Base-by-base conservation (phyloP, 2,329 filamentous ascomycete species). In the Aspergillus phoenicis region DNA sequence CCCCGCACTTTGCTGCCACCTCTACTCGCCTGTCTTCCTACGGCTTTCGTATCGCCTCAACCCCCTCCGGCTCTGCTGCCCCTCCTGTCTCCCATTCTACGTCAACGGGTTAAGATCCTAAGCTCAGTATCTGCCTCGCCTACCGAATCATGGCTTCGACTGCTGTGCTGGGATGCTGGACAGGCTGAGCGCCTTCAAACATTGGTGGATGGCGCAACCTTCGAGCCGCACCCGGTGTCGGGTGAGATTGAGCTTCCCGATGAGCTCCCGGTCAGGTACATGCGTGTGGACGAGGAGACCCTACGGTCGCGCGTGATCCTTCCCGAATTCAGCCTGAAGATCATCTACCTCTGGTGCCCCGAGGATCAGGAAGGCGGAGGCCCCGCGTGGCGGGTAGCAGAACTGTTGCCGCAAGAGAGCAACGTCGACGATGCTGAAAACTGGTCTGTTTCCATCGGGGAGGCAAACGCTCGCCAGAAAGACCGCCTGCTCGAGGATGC, bases 151-250 rank as follows among this genome's bases (percentile, higher is more conserved):
- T 89, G 87, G 87, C 75, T 89, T 1, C 78, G 80, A 2, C 73
- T 88, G 36, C 77, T 89, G 10, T 86, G 82, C 66, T 89, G 87
- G 87, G 82, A 87, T 64, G 63, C 76, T 1, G 72, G 75, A 6
- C 79, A 82, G 57, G 85, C 83, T 3, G 79, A 83, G 33, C 81
- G 78, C 60, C 76, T 89, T 10, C 82, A 84, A 52, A 75, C 78
- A 11, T 72, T 84, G 22, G 80, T 89, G 38, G 81, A 84, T 62
- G 78, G 80, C 38, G 78, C 85, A 33, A 78, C 78, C 17, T 82
- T 88, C 59, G 87, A 89, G 71, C 85, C 85, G 48, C 87, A 89
- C 66, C 87, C 87, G 0, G 83, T 84, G 3, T 89, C 87, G 1
- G 87, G 87, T 52, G 87, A 89, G 69, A 83, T 89, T 48, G 87